Conservation (phyloP, 495 filamentous ascomycete genomes). For the Penicillium steckii region DNA sequence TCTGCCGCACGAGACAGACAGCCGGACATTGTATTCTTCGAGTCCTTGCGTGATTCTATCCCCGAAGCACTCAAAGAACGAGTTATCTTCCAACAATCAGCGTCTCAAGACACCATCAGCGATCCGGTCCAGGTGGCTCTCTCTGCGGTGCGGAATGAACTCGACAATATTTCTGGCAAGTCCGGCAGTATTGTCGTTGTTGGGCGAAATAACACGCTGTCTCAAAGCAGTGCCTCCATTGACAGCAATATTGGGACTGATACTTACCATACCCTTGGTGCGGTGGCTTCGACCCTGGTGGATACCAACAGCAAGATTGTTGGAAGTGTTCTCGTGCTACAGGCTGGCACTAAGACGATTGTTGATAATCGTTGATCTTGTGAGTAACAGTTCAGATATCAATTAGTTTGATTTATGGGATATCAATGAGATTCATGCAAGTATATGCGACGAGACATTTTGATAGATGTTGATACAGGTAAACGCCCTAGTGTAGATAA, state of each 20-base stretch:
- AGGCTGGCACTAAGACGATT: conserved; percentile 47
- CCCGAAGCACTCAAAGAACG: conserved; percentile 55
- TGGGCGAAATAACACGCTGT: conserved; percentile 45
- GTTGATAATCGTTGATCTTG: conserved; percentile 7
- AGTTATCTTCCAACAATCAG: conserved; percentile 55
- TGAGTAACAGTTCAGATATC: background rate
- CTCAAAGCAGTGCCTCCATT: conserved; percentile 5
- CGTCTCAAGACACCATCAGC: conserved; percentile 4
- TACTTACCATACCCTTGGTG: conserved; percentile 63
- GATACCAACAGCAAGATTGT: conserved; percentile 55
- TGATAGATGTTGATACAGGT: background rate
- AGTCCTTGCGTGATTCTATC: conserved; percentile 60
- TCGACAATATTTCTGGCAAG: conserved; percentile 62
- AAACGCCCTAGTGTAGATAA: background rate
- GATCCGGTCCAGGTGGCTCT: conserved; percentile 35
- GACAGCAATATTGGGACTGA: conserved; percentile 40
- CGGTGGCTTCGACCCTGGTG: conserved; percentile 60
- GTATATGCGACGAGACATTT: background rate
- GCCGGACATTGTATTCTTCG: conserved; percentile 60
- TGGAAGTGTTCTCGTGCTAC: conserved; percentile 77
- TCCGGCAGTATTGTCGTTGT: conserved; percentile 78
- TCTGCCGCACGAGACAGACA: conserved; percentile 7
- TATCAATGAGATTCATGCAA: background rate
- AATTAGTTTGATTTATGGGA: background rate
- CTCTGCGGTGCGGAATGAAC: conserved; percentile 52